Evolutionary conservation across 441 rosid species (phyloP), one percentile per base, ranked within the genome.

Genomic region (Erodium chrysanthum): DNA sequence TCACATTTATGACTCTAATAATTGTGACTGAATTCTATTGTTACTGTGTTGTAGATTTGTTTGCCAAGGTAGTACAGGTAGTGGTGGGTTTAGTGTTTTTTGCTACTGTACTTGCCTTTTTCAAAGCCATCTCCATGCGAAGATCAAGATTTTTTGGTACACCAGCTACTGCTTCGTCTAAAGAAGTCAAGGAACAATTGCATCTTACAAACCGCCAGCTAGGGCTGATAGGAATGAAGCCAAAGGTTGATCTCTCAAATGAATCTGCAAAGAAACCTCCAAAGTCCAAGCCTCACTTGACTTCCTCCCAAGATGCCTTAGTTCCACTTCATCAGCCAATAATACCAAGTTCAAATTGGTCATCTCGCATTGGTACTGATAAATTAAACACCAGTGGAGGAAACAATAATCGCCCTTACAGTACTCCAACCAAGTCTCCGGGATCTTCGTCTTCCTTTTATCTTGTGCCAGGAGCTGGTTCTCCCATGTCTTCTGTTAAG

Each of bases 291-390:
- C 77, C 84, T 70, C 50, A 50, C 23, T 35, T 56, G 29, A 44
- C 68, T 65, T 78, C 84, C 64, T 74, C 94, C 69, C 73, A 73
- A 17, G 93, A 87, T 75, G 79, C 79, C 64, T 96, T 93, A 79
- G 83, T 91, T 67, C 98, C 98, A 48, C 84, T 91, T 74, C 98
- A 91, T 77, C 96, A 84, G 62, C 73, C 74, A 70, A 78, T 25
- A 70, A 78, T 25, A 3, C 67, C 79, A 60, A 68, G 81, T 76
- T 83, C 90, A 71, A 82, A 75, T 79, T 81, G 60, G 31, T 87
- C 82, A 74, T 74, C 91, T 60, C 82, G 68, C 21, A 67, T 73
- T 68, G 73, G 83, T 74, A 78, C 70, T 14, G 93, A 87, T 76
- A 87, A 79, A 77, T 68, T 83, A 73, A 83, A 60, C 56, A 44